These are phyloP conservation scores for Brachypodium distachyon DNA, from an alignment of 202 grass and related monocot species.

Conservation along the genomic window DNA sequence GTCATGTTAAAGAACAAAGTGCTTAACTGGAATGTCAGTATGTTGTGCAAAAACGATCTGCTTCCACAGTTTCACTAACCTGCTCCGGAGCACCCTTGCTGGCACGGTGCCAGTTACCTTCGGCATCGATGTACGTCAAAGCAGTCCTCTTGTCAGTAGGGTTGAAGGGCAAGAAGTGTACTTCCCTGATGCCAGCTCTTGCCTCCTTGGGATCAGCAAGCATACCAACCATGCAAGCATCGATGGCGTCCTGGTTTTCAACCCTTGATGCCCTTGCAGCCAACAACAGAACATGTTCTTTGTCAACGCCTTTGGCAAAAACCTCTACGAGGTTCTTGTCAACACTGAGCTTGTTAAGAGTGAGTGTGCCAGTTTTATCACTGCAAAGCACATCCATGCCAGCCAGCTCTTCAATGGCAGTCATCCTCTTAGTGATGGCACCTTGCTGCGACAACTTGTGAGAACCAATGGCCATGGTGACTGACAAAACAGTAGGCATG, in stretches of 20 bases:
- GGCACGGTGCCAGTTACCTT: conserved; percentile 86
- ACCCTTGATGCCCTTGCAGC: conserved; percentile 84
- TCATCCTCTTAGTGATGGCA: conserved; percentile 99
- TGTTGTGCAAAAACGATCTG: neutral
- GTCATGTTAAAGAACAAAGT: neutral
- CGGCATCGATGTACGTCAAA: conserved; percentile 73
- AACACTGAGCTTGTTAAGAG: conserved; percentile 91
- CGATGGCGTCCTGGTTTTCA: conserved; percentile 97
- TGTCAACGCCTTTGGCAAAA: conserved; percentile 77
- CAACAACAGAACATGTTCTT: conserved; percentile 71
- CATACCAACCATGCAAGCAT: conserved; percentile 99
- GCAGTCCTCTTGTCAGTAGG: conserved; percentile 98
- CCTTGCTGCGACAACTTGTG: conserved; percentile 97
- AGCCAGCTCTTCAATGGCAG: conserved; percentile 97
- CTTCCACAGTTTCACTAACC: conserved; percentile 18
- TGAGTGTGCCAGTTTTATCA: conserved; percentile 94
- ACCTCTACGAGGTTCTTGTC: conserved; percentile 92
- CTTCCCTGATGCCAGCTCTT: conserved; percentile 87
- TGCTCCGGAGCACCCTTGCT: conserved; percentile 99
- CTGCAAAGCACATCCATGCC: conserved; percentile 99
- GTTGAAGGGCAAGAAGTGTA: conserved; percentile 99
- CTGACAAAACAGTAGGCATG: conserved; percentile 93
- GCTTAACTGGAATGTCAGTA: neutral
- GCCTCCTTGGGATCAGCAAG: conserved; percentile 99
- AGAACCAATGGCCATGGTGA: conserved; percentile 98